Conservation (phyloP, 2,329 filamentous ascomycete genomes). For the Zarea fungicola region DNA sequence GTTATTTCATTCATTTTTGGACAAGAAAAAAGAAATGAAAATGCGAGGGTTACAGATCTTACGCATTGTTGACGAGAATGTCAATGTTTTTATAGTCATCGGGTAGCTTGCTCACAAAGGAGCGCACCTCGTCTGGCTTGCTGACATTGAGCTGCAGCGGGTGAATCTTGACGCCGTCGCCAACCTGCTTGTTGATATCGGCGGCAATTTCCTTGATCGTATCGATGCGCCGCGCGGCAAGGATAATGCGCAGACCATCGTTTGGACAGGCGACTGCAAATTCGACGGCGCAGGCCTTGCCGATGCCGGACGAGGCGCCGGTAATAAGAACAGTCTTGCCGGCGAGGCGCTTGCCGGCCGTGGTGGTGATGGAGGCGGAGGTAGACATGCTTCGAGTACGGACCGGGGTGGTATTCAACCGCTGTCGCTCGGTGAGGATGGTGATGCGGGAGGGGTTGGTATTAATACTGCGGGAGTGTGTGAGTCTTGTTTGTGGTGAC, state of each 20-base stretch:
- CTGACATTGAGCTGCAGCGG: constrained; percentile 84
- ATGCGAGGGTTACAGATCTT: constrained; percentile 40
- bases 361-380: constrained; percentile 48
- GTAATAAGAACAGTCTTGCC: constrained; percentile 93
- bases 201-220: constrained; percentile 68
- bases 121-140: constrained; percentile 65
- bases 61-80: constrained; percentile 95
- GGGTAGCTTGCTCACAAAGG: constrained; percentile 69
- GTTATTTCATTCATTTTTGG: background rate
- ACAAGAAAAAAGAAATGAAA: background rate
- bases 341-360: constrained; percentile 74
- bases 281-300: constrained; percentile 75
- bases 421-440: constrained; percentile 6
- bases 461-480: no score
- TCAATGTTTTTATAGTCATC: constrained; percentile 80
- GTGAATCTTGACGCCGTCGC: constrained; percentile 73
- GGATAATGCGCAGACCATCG: constrained; percentile 67
- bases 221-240: constrained; percentile 85
- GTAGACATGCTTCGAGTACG: constrained; percentile 19
- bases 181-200: constrained; percentile 72
- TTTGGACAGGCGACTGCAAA: constrained; percentile 82
- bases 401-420: background rate
- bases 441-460: background rate
- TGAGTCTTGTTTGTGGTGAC: no score
- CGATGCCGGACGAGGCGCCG: constrained; percentile 90